Conservation (phyloP, 345 rosid species). For the Eucalyptus cloeziana region DNA sequence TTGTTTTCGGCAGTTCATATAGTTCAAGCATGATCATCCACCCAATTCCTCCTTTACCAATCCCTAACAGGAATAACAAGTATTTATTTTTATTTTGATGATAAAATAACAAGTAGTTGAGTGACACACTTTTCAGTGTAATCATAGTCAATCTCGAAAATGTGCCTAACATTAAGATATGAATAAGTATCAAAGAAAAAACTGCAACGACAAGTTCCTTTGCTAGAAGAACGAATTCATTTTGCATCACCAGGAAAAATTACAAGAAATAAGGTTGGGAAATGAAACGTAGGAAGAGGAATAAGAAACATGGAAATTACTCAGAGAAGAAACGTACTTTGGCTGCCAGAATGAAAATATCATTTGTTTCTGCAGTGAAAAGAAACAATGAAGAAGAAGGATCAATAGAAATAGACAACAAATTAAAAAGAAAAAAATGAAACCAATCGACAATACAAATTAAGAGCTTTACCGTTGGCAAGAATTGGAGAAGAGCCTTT, state of each 20-base stretch:
- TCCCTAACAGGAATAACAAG: no score
- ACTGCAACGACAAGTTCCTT: fast-evolving
- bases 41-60: not conserved
- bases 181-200: not conserved
- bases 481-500: slow-evolving; percentile 51
- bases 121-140: not conserved
- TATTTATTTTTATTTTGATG: no score
- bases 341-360: slow-evolving; percentile 83
- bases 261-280: not conserved
- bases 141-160: not conserved
- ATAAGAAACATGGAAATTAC: not conserved
- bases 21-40: not conserved
- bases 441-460: not conserved
- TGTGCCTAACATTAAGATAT: not conserved
- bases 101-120: no score
- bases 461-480: slow-evolving; percentile 47
- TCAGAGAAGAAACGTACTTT: slow-evolving; percentile 35
- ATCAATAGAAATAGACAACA: not conserved
- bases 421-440: not conserved
- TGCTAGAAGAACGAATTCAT: not conserved
- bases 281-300: not conserved
- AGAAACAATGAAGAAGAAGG: not conserved
- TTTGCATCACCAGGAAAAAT: not conserved
- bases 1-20: not conserved
- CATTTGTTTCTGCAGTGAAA: slow-evolving; percentile 68